Conservation (phyloP, 176 grass and related monocot species). For the Dactylis glomerata region DNA sequence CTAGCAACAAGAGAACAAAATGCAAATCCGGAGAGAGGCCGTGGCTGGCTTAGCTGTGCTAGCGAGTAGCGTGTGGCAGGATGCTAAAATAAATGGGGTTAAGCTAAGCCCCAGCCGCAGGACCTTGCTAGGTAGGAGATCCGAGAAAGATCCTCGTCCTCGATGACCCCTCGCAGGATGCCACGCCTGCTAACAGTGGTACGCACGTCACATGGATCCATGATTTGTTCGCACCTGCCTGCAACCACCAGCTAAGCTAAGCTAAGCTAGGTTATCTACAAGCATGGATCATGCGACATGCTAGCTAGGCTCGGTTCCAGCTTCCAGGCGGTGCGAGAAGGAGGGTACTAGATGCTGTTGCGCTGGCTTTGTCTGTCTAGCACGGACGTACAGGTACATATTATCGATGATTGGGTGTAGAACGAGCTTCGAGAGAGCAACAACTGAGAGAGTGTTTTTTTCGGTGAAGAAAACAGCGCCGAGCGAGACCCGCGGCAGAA, state of each 20-base stretch:
- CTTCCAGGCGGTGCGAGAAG: neutral
- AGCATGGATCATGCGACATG: neutral
- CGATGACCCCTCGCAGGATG: neutral
- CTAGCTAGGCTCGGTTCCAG: neutral
- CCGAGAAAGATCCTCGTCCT: neutral
- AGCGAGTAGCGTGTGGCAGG: neutral
- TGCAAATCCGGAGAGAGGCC: neutral
- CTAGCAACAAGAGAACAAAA: slow-evolving; percentile 19
- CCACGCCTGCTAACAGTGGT: neutral
- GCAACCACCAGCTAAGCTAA: neutral
- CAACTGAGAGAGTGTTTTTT: too few relatives aligned
- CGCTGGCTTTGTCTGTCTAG: neutral
- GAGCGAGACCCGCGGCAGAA: neutral
- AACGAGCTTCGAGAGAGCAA: too few relatives aligned
- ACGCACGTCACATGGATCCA: neutral
- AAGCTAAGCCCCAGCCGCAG: neutral
- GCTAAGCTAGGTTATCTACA: neutral
- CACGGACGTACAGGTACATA: too few relatives aligned
- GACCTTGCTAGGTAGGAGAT: neutral
- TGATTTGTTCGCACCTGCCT: neutral
- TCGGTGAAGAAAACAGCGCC: too few relatives aligned
- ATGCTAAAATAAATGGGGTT: neutral
- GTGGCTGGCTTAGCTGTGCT: neutral
- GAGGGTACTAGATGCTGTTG: neutral
- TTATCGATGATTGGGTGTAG: too few relatives aligned